Evolutionary conservation across 768 basidiomycete genomes (phyloP).

Genomic region (Suillus hirtellus): DNA sequence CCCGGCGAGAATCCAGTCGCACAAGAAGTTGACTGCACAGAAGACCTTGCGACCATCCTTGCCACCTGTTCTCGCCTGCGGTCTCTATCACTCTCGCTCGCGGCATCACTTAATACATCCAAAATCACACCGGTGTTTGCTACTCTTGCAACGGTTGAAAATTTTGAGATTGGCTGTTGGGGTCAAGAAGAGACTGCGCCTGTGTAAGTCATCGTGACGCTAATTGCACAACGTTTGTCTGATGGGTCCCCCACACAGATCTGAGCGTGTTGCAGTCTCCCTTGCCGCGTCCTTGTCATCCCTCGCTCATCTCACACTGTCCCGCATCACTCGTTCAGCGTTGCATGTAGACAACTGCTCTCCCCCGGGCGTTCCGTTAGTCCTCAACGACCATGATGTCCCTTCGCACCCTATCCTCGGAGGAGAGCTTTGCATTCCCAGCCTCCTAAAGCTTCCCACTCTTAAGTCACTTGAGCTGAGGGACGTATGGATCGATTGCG

Average conservation of each 20-base stretch:
- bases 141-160: constrained; percentile 18
- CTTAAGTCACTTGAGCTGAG: constrained; percentile 63
- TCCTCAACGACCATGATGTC: constrained; percentile 60
- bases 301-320: constrained; percentile 57
- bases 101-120: constrained; percentile 23
- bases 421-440: constrained; percentile 60
- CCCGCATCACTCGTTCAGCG: constrained; percentile 64
- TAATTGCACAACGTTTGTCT: constrained; percentile 13
- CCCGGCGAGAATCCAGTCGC: constrained; percentile 31
- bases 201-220: constrained; percentile 32
- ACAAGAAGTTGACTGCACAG: constrained; percentile 37
- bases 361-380: constrained; percentile 52
- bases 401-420: constrained; percentile 55
- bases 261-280: constrained; percentile 66
- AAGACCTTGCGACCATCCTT: constrained; percentile 53
- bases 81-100: constrained; percentile 29
- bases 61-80: constrained; percentile 46
- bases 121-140: constrained; percentile 25
- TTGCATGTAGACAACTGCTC: constrained; percentile 59
- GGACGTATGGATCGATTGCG: constrained; percentile 66
- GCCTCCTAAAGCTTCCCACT: constrained; percentile 61
- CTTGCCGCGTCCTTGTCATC: constrained; percentile 61
- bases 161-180: constrained; percentile 24
- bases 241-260: constrained; percentile 16
- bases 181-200: constrained; percentile 37